These are phyloP conservation scores for Pneumocystis jirovecii DNA, from an alignment of 1,139 yeast genomes.

Conservation along the genomic window DNA sequence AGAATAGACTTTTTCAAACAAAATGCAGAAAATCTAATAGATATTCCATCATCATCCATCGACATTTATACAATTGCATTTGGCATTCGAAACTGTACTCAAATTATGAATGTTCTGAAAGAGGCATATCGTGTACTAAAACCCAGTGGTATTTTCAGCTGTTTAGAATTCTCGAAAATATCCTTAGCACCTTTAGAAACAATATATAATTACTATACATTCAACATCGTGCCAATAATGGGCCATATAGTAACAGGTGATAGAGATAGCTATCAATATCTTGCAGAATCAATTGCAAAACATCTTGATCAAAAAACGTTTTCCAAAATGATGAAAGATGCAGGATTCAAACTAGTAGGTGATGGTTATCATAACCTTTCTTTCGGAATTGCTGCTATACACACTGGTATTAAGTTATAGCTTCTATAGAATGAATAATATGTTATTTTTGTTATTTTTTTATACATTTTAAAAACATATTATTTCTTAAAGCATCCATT, in stretches of 20 bases:
- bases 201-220: slow-evolving; percentile 75
- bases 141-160: slow-evolving; percentile 98
- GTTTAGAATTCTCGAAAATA: slow-evolving; percentile 88
- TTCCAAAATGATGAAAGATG: slow-evolving; percentile 80
- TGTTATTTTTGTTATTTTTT: neutral
- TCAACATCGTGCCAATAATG: slow-evolving; percentile 76
- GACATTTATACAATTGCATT: slow-evolving; percentile 94
- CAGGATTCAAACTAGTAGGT: slow-evolving; percentile 84
- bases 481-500: too few species aligned
- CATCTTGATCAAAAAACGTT: slow-evolving; percentile 89
- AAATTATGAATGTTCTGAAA: slow-evolving; percentile 80
- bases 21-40: slow-evolving; percentile 81
- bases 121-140: slow-evolving; percentile 88
- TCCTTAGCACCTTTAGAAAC: slow-evolving; percentile 62
- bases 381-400: slow-evolving; percentile 94
- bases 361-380: slow-evolving; percentile 82
- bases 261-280: slow-evolving; percentile 85
- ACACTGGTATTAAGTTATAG: slow-evolving; percentile 71
- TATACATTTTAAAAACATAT: slow-evolving; percentile 2
- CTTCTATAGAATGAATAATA: neutral
- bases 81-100: slow-evolving; percentile 92
- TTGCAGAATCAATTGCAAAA: slow-evolving; percentile 81
- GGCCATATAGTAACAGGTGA: slow-evolving; percentile 93
- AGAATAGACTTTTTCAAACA: slow-evolving; percentile 74
- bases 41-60: slow-evolving; percentile 71